A percentile compares a stretch with the other conserved stretches of the same genome.
These are phyloP conservation scores for Teunomyces pallodes DNA, from an alignment of 805 yeast species.

Conservation along the genomic window DNA sequence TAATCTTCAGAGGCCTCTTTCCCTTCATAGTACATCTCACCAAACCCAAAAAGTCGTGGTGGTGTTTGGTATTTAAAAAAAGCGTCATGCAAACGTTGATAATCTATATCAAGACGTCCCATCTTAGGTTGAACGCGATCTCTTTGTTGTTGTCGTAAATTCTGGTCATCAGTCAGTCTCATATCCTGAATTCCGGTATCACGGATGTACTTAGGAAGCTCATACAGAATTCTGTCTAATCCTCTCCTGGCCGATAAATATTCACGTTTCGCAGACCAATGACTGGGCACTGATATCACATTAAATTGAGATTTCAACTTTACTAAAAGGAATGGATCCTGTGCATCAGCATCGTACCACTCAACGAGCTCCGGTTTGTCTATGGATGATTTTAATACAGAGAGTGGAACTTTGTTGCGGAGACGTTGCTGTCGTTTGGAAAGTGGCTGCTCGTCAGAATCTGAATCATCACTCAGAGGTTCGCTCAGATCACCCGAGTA, in stretches of 20 bases:
- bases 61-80: slow-evolving; percentile 78
- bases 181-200: slow-evolving; percentile 86
- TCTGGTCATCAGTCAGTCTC: slow-evolving; percentile 61
- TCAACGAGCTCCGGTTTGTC: slow-evolving; percentile 72
- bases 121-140: slow-evolving; percentile 86
- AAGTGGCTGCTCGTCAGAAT: slow-evolving; percentile 19
- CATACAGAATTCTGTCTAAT: slow-evolving; percentile 66
- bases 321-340: slow-evolving; percentile 67
- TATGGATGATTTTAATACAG: slow-evolving; percentile 61
- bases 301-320: slow-evolving; percentile 64
- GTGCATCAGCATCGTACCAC: slow-evolving; percentile 84
- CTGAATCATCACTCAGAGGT: slow-evolving; percentile 19
- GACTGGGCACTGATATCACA: slow-evolving; percentile 72
- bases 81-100: slow-evolving; percentile 76
- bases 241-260: slow-evolving; percentile 67
- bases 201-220: slow-evolving; percentile 71
- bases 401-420: slow-evolving; percentile 58
- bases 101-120: slow-evolving; percentile 85
- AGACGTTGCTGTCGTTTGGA: slow-evolving; percentile 53
- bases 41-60: slow-evolving; percentile 66
- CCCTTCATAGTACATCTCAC: slow-evolving; percentile 81
- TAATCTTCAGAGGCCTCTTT: slow-evolving; percentile 50
- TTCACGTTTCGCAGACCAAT: slow-evolving; percentile 81
- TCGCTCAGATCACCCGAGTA: slow-evolving; percentile 19
- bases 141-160: slow-evolving; percentile 70